Evolutionary conservation across 805 yeast species (phyloP).

Genomic region (Spathaspora passalidarum): DNA sequence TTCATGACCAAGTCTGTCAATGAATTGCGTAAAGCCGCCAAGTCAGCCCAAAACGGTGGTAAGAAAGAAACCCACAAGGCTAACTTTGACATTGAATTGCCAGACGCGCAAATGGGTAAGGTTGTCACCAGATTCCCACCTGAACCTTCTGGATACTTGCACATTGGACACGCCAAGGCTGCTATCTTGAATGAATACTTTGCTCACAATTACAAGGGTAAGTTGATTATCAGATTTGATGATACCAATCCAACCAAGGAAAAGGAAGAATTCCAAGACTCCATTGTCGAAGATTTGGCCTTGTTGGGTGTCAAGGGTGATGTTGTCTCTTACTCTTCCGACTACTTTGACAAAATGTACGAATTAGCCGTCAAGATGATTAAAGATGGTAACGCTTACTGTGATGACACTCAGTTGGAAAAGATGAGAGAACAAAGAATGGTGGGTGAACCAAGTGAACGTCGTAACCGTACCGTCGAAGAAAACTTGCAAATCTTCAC

Average conservation of each 20-base stretch:
- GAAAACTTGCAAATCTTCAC: constrained; percentile 85
- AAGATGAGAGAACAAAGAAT: constrained; percentile 98
- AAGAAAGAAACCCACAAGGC: constrained; percentile 92
- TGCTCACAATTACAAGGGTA: constrained; percentile 94
- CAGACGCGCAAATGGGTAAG: constrained; percentile 87
- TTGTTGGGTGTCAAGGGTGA: constrained; percentile 94
- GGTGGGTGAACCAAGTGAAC: constrained; percentile 90
- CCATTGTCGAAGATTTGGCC: constrained; percentile 88
- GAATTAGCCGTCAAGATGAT: constrained; percentile 81
- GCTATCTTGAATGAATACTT: constrained; percentile 95
- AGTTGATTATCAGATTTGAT: constrained; percentile 93
- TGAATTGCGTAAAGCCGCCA: constrained; percentile 70
- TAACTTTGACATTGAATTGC: constrained; percentile 88
- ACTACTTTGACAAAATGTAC: constrained; percentile 90
- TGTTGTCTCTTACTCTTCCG: constrained; percentile 81
- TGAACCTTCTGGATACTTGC: constrained; percentile 98
- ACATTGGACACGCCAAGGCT: constrained; percentile 99
- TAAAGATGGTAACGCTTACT: constrained; percentile 94
- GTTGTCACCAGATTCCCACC: constrained; percentile 99
- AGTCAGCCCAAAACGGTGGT: constrained; percentile 45
- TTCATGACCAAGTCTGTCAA: constrained; percentile 62
- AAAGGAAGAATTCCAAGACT: constrained; percentile 89
- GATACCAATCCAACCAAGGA: constrained; percentile 98
- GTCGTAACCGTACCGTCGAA: constrained; percentile 91
- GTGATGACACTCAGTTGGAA: constrained; percentile 94